phyloP scores from a whole-genome alignment of 176 grass and related monocot genomes.

The Cenchrus americanus region DNA sequence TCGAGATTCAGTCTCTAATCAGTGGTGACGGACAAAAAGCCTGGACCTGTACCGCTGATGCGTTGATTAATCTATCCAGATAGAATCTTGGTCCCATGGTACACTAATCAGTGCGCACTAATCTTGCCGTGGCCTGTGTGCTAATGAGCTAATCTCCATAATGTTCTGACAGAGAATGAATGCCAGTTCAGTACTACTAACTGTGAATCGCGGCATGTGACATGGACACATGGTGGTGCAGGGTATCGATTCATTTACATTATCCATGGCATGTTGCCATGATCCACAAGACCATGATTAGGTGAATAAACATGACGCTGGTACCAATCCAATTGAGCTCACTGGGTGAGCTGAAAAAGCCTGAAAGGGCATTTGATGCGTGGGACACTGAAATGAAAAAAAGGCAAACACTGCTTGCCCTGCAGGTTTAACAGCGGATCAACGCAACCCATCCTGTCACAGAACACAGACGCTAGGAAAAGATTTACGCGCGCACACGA shows the following conservation, averaged over 20 bases:
- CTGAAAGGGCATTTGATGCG: not conserved
- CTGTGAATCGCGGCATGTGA: not conserved
- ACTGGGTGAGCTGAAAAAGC: not conserved
- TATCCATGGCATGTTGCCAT: not conserved
- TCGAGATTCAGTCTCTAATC: not conserved
- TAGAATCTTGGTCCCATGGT: constrained; percentile 22
- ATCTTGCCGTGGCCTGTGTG: not conserved
- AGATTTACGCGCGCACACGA: not conserved
- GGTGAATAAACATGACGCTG: not conserved
- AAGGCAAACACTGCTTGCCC: too few relatives aligned
- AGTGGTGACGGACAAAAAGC: not conserved
- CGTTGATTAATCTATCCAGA: constrained; percentile 16
- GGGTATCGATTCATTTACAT: not conserved
- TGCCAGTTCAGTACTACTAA: not conserved
- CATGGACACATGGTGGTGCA: not conserved
- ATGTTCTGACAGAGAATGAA: not conserved
- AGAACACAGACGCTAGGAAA: not conserved
- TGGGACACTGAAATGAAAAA: not conserved
- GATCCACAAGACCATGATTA: not conserved
- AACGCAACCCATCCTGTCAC: not conserved
- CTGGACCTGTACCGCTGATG: not conserved
- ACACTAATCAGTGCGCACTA: too few relatives aligned
- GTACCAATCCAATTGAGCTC: too few relatives aligned
- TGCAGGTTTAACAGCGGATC: not conserved
- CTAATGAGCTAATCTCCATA: too few relatives aligned